phyloP scores from a whole-genome alignment of 257 asterid species.

The Nicotiana paniculata region DNA sequence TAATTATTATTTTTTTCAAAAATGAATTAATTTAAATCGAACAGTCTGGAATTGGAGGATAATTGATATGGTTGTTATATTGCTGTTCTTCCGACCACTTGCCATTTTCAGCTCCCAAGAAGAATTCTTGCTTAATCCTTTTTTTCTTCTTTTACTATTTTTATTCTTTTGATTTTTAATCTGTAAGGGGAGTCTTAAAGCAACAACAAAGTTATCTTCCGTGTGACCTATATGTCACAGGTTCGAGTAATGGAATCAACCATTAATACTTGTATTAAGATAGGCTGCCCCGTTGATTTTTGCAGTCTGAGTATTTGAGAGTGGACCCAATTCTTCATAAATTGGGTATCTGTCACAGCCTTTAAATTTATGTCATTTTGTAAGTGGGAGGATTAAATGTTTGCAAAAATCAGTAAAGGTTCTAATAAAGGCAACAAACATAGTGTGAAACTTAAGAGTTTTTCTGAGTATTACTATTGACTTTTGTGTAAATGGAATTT shows the following conservation, averaged over 20 bases:
- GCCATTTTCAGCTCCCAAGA: background rate
- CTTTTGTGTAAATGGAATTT: background rate
- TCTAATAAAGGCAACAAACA: background rate
- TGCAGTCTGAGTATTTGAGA: conserved; percentile 2
- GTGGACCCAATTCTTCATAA: background rate
- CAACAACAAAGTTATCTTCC: too few relatives aligned
- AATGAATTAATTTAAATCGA: background rate
- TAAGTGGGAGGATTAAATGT: background rate
- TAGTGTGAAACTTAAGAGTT: background rate
- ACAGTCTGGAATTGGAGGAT: background rate
- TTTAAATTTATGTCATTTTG: background rate
- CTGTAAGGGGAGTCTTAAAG: background rate
- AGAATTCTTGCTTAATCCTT: background rate
- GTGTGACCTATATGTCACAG: too few relatives aligned
- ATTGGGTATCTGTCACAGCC: background rate
- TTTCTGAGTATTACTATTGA: background rate
- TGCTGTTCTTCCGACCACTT: background rate
- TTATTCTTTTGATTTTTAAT: background rate
- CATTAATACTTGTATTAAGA: too few relatives aligned
- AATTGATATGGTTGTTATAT: background rate
- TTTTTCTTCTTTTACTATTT: background rate
- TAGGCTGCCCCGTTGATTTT: background rate
- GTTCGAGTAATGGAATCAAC: too few relatives aligned
- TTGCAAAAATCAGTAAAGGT: background rate
- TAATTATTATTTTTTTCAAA: background rate